phyloP scores from a whole-genome alignment of 139 green algal species.

The Chlamydomonas sp. region DNA sequence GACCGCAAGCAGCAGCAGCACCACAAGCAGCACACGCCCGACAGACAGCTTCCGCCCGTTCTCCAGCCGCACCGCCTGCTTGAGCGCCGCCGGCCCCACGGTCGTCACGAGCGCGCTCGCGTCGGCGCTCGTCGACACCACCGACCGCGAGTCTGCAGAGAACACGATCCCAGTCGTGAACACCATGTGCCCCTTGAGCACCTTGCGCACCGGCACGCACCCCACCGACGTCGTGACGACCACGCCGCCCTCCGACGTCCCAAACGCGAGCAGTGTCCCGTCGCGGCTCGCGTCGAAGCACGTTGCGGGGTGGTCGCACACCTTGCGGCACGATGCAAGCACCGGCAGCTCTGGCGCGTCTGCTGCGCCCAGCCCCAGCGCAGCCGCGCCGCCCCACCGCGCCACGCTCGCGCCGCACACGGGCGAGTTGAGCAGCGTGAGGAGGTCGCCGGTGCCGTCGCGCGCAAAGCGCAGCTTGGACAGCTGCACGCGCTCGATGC shows the following conservation, averaged over 20 bases:
- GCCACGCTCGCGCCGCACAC: constrained; percentile 16
- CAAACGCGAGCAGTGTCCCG: constrained; percentile 15
- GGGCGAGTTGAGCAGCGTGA: constrained; percentile 5
- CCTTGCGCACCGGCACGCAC: background rate
- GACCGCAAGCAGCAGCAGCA: too few relatives aligned
- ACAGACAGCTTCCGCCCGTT: too few relatives aligned
- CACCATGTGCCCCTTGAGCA: constrained; percentile 26
- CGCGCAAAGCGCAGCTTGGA: constrained; percentile 6
- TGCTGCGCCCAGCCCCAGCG: constrained; percentile 16
- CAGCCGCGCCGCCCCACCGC: constrained; percentile 6
- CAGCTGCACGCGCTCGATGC: background rate
- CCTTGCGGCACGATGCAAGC: constrained; percentile 8
- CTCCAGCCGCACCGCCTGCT: too few relatives aligned
- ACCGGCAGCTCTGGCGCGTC: constrained; percentile 8
- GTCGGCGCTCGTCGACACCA: constrained; percentile 15
- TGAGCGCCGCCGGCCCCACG: background rate
- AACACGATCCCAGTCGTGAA: constrained; percentile 31
- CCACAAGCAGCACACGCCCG: too few relatives aligned
- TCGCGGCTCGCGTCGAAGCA: constrained; percentile 30
- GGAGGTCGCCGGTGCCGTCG: constrained; percentile 5
- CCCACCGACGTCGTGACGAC: constrained; percentile 8
- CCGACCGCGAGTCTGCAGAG: constrained; percentile 5
- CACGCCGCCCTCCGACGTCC: constrained; percentile 26
- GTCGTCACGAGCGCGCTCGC: background rate
- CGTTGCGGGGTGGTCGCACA: constrained; percentile 11